Evolutionary conservation across 2,329 filamentous ascomycete species (phyloP), one percentile per base, ranked within the genome.

Genomic region (Penicillium hesseltinei): DNA sequence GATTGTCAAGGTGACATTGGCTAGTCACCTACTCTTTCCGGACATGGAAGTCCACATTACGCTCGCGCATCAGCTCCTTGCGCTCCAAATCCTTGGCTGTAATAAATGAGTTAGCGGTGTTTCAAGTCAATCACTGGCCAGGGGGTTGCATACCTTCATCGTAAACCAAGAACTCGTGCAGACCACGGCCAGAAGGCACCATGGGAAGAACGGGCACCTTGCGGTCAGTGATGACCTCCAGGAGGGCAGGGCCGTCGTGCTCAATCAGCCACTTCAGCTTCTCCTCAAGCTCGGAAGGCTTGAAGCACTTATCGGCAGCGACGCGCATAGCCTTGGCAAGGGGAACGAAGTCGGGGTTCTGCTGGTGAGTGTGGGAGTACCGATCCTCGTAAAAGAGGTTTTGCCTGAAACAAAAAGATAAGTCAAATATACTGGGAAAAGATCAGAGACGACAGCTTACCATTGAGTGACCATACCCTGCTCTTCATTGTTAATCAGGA

Each of bases 401-500:
- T 78, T 97, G 93, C 93, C 62, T 63, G 33, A 11, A 25, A 36
- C 3, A 21, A 19, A 35, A 25, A 38, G 21, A 42, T 45, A 27
- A 54, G 39, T 55, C 15, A 21, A 21, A 10, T 15, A 21, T 54
- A 13, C 15, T 7, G 7, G 43, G 5, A 43, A n/a, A 9, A 39
- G 9, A 40, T 43, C 5, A 5, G 19, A 19, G 29, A 31, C 2
- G 9, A 13, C 9, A 19, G 19, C 55, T 43, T 63, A 63, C 62
- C 93, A 97, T 79, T 97, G 93, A 1, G 92, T 97, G 43, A 97
- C 92, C 93, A 97, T 97, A 53, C 93, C 93, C 78, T 97, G 93
- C 78, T 97, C 92, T 76, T 96, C 92, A 76, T 96, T 99, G 82
- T 97, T 97, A 55, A 99, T 77, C 27, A 97, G 82, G 67, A 97